phyloP scores from a whole-genome alignment of 306 rosid genomes.

The Prosopis cineraria region DNA sequence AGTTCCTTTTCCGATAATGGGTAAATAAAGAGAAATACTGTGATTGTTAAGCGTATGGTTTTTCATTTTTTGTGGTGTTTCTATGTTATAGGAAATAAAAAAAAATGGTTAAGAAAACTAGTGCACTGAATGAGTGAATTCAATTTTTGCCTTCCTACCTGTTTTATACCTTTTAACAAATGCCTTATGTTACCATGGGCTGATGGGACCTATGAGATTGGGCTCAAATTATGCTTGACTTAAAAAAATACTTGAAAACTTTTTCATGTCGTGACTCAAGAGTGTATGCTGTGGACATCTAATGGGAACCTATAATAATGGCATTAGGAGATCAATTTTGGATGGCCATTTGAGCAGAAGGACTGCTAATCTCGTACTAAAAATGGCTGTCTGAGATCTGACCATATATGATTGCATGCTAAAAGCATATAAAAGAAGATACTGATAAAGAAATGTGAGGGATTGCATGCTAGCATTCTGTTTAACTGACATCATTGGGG shows the following conservation, averaged over 20 bases:
- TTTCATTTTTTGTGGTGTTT: not conserved
- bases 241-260: not conserved
- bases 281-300: conserved; percentile 10
- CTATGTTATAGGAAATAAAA: not conserved
- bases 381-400: not conserved
- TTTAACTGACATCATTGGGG: not conserved
- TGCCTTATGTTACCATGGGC: not conserved
- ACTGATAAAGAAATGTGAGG: not conserved
- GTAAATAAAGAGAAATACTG: not conserved
- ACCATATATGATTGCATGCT: not conserved
- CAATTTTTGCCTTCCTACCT: not conserved
- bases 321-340: not conserved
- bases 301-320: not conserved
- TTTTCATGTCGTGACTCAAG: not conserved
- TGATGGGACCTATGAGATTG: not conserved
- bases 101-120: not conserved
- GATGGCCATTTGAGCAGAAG: not conserved
- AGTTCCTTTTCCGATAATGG: not conserved
- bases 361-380: not conserved
- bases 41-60: not conserved
- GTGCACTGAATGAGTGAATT: not conserved
- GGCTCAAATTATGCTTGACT: conserved; percentile 8
- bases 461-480: not conserved
- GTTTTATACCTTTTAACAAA: not conserved
- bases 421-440: not conserved